Percentiles rank a stretch among this genome's conserved stretches.
Conservation (phyloP, 331 rosid genomes). For the Arachis monticola region DNA sequence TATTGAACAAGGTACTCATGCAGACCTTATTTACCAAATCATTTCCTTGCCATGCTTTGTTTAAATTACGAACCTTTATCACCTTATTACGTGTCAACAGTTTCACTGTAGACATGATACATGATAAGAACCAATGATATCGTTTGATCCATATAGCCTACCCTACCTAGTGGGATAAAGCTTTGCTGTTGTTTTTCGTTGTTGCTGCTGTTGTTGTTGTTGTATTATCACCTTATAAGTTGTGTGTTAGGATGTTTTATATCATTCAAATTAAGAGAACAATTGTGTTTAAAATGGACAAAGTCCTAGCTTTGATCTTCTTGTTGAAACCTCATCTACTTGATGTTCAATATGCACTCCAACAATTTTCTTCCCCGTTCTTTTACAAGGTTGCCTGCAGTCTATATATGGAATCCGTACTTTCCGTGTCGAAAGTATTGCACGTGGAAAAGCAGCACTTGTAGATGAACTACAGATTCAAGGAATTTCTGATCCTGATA, state of each 20-base stretch:
- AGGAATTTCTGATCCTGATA: slow-evolving; percentile 77
- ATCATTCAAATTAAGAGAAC: slow-evolving; percentile 5
- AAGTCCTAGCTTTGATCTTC: slow-evolving; percentile 26
- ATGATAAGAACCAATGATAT: no score
- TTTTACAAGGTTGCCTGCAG: slow-evolving; percentile 78
- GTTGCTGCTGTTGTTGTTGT: not conserved
- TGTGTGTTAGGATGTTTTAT: slow-evolving; percentile 21
- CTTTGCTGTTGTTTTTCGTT: no score
- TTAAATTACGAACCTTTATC: not conserved
- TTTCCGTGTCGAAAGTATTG: slow-evolving; percentile 85
- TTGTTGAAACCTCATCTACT: slow-evolving; percentile 20
- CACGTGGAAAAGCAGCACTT: slow-evolving; percentile 79
- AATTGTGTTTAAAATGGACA: slow-evolving; percentile 15
- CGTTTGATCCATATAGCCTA: no score
- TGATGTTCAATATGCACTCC: slow-evolving; percentile 23
- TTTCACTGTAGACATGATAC: no score
- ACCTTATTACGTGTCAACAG: not conserved
- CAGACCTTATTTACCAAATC: slow-evolving; percentile 19
- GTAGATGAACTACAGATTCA: slow-evolving; percentile 90
- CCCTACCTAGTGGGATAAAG: no score
- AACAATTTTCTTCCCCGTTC: slow-evolving; percentile 26
- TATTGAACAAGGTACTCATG: slow-evolving; percentile 82
- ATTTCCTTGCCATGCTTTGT: slow-evolving; percentile 7
- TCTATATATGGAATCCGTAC: slow-evolving; percentile 83
- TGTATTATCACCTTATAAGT: slow-evolving; percentile 3